phyloP scores from a whole-genome alignment of 805 yeast genomes.

The Ogataea siamensis region DNA sequence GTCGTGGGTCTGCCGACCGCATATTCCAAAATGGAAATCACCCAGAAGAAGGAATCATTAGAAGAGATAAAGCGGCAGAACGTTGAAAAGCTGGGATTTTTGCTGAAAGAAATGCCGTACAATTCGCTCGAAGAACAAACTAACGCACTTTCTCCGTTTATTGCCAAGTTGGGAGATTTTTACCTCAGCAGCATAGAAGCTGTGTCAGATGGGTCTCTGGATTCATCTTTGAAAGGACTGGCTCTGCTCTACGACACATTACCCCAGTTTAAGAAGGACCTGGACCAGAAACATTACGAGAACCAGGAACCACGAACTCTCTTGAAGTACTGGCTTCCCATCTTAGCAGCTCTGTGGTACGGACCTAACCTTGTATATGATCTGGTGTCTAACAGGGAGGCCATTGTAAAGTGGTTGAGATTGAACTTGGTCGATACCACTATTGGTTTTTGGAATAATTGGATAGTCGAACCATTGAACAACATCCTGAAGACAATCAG shows the following conservation, averaged over 20 bases:
- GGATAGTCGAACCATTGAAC: constrained; percentile 76
- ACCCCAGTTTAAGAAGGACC: constrained; percentile 8
- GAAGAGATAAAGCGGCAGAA: constrained; percentile 27
- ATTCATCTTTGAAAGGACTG: constrained; percentile 14
- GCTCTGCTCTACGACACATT: constrained; percentile 7
- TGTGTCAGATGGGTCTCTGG: constrained; percentile 4
- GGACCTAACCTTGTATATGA: constrained; percentile 51
- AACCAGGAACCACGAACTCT: constrained; percentile 40
- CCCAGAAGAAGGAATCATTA: constrained; percentile 24
- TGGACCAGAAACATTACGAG: constrained; percentile 1
- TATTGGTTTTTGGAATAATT: constrained; percentile 68
- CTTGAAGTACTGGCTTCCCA: constrained; percentile 58
- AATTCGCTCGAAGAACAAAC: constrained; percentile 4
- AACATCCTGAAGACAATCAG: constrained; percentile 78
- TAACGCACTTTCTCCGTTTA: background rate
- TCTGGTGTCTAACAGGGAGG: constrained; percentile 50
- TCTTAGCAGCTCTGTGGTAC: constrained; percentile 40
- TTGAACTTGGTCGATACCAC: constrained; percentile 62
- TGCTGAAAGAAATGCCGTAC: constrained; percentile 35
- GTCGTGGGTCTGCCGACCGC: constrained; percentile 38
- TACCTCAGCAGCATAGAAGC: background rate
- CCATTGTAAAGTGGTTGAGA: constrained; percentile 54
- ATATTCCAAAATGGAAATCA: constrained; percentile 32
- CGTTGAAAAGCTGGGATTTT: constrained; percentile 37
- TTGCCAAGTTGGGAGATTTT: constrained; percentile 2